These are phyloP conservation scores for Termitomyces sp. DNA, from an alignment of 768 basidiomycete genomes.

Conservation along the genomic window DNA sequence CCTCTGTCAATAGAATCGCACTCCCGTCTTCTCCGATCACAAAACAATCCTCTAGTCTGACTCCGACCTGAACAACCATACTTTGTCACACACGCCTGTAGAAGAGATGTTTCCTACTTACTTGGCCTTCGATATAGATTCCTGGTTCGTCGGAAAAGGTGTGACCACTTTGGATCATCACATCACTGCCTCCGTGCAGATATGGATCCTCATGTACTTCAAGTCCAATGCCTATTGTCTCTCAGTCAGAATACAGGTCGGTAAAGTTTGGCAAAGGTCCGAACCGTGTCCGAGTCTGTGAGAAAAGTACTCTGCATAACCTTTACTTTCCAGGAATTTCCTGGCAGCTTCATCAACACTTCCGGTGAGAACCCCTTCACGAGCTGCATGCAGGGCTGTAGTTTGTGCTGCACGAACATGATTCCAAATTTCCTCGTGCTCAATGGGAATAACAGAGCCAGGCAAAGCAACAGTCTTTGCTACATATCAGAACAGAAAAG, in stretches of 20 bases:
- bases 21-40: slow-evolving; percentile 52
- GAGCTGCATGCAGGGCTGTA: slow-evolving; percentile 42
- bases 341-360: slow-evolving; percentile 64
- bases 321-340: slow-evolving; percentile 31
- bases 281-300: slow-evolving; percentile 78
- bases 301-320: slow-evolving; percentile 61
- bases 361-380: slow-evolving; percentile 42
- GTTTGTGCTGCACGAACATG: slow-evolving; percentile 60
- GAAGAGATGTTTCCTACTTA: slow-evolving; percentile 19
- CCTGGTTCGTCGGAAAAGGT: slow-evolving; percentile 83
- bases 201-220: slow-evolving; percentile 83
- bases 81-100: not conserved
- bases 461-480: slow-evolving; percentile 61
- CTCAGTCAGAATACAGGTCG: slow-evolving; percentile 3
- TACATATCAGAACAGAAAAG: not conserved
- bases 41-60: slow-evolving; percentile 83
- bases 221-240: slow-evolving; percentile 67
- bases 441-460: slow-evolving; percentile 45
- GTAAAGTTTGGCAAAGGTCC: slow-evolving; percentile 10
- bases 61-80: slow-evolving; percentile 48
- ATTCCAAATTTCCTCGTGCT: slow-evolving; percentile 57
- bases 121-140: slow-evolving; percentile 66
- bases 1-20: slow-evolving; percentile 56
- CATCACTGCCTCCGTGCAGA: slow-evolving; percentile 62
- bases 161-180: slow-evolving; percentile 55